Evolutionary conservation across 1,284 basidiomycete genomes (phyloP).

Genomic region (Irpex lacteus): DNA sequence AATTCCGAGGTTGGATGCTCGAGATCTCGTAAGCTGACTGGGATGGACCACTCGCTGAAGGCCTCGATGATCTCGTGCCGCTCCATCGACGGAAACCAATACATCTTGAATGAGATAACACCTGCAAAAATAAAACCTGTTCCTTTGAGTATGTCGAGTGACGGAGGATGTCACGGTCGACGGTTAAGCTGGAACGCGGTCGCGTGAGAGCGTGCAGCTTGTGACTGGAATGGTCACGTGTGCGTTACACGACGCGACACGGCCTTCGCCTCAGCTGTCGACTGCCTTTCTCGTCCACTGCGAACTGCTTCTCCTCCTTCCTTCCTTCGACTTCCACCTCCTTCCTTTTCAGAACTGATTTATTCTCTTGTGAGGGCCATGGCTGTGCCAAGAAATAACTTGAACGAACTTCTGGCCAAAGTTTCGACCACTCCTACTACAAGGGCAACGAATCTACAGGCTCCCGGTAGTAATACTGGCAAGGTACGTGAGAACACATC

Average conservation of each 20-base stretch:
- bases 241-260: conserved; percentile 8
- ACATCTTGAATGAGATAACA: conserved; percentile 17
- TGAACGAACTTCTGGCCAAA: conserved; percentile 28
- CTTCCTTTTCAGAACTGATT: background rate
- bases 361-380: conserved; percentile 16
- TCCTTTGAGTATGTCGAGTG: background rate
- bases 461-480: background rate
- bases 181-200: background rate
- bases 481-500: conserved; percentile 7
- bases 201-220: background rate
- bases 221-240: conserved; percentile 6
- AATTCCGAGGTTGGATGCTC: conserved; percentile 66
- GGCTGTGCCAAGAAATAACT: conserved; percentile 32
- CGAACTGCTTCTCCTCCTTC: background rate
- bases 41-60: conserved; percentile 63
- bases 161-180: background rate
- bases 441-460: background rate
- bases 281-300: background rate
- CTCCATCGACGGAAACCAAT: conserved; percentile 64
- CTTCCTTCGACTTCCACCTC: background rate
- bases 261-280: background rate
- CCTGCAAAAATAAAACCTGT: background rate
- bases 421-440: conserved; percentile 10
- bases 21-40: conserved; percentile 68
- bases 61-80: conserved; percentile 58